Base-by-base conservation (phyloP, 805 yeast species). In the Pichia pseudocactophila region DNA sequence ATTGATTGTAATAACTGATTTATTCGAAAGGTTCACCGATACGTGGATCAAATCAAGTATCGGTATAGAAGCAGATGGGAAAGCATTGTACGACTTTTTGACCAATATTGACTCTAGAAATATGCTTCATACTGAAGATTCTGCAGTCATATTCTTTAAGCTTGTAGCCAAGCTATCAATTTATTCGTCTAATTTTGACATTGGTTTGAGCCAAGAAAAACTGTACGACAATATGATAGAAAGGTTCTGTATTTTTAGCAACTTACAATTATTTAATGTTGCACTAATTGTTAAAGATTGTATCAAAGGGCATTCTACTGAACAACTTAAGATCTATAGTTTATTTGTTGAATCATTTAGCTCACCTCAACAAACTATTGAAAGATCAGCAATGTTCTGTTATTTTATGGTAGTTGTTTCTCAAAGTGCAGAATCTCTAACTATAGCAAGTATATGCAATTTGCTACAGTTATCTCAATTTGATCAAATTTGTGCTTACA, bases 51-150 rank as follows among this genome's bases (percentile, higher is more conserved):
- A 39, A 1, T 42, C 40, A 4, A 51, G 56, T 8, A 53, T 48
- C 1, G 53, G 52, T 2, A 51, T 72, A 7, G 48, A 54, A 16
- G 62, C 62, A 3, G 80, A 76, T 38, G 67, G 69, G 35, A 53
- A 51, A 30, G 82, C 78, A 48, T 65, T 79, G 16, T 60, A 67
- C 32, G 54, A 60, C 1, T 79, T 76, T 69, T 46, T 76, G 8
- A 33, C 63, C 3, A 50, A 58, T 15, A 59, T 77, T 37, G 65
- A 67, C 4, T 58, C 62, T 1, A 72, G 66, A 27, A 51, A 57
- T 3, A 56, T 72, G 37, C 57, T 78, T 12, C 51, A 62, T 39
- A 70, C 76, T 0, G 67, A 62, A 18, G 17, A 19, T 2, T 61
- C 73, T 1, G 48, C 53, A 3, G 19, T 51, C 2, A 59, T 56